Evolutionary conservation across 805 yeast genomes (phyloP), one percentile per base, ranked within the genome.

Genomic region (Saitoella complicata): DNA sequence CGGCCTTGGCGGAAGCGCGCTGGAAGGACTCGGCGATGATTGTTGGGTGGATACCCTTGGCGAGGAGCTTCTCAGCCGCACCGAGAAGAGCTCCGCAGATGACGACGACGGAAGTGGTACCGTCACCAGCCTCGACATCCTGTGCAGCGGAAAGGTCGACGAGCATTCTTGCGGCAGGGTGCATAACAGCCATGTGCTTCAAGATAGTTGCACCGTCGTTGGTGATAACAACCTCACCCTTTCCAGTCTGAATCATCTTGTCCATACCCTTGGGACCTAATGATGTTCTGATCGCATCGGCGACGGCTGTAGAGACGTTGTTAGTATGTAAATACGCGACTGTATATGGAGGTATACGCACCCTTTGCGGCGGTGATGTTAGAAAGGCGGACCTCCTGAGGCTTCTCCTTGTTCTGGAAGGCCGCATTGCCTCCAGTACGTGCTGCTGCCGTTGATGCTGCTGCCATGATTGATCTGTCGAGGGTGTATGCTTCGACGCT

Each of bases 181-280:
- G 98, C 60, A 91, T 72, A 42, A 91, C 94, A 1, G 98, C 97
- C 97, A 91, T 91, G 62, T 91, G 96, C 56, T 83, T 78, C 54
- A 88, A 69, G 54, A 91, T 91, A 3, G 99, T 91, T 63, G 93
- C 97, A 33, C 99, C 99, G 65, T 91, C 99, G 62, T 91, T 91
- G 51, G 97, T 86, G 54, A 91, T 87, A 57, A 87, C 80, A 55
- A 88, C 82, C 58, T 91, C 86, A 37, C 97, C 97, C 47, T 73
- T 74, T 42, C 87, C 80, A 12, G 97, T 87, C 65, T 85, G 85
- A 66, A 84, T 85, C 97, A 91, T 88, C 69, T 91, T 91, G 64
- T 91, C 99, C 98, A 91, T 91, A 49, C 99, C 99, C 63, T 86
- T 88, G 46, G 99, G 99, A 13, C 99, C 99, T 48, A 91, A 68